Evolutionary conservation across 2,329 filamentous ascomycete genomes (phyloP), one percentile per base, ranked within the genome.

Genomic region (Arthroderma uncinatum): DNA sequence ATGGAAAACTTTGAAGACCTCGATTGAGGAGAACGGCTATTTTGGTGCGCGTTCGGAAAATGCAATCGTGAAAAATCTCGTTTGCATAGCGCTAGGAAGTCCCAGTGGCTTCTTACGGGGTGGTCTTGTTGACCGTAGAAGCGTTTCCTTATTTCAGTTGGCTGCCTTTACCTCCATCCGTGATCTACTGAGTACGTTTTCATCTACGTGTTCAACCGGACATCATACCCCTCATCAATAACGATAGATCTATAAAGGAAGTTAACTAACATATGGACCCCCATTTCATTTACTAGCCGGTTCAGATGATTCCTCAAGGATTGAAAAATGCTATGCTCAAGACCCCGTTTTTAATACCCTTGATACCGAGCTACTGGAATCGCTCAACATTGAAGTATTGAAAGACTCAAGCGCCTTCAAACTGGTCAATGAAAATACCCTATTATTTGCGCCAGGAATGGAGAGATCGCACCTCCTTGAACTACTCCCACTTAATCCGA

Each of bases 401-500:
- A 52, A 70, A 0, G 72, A 78, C 1, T 84, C 85, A 0, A 64
- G 57, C 0, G 83, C 76, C 0, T 83, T 81, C 62, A 66, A 74
- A 0, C 62, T 75, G 4, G 73, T 87, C 8, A 73, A 76, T 14
- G 52, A 65, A 0, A 63, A 70, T 0, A 78, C 80, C 0, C 65
- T 88, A 1, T 72, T 85, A 1, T 87, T 80, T 61, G 83, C 81
- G 1, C 75, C 86, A 0, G 84, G 86, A 54, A 74, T 72, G 0
- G 73, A 76, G 57, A 83, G 58, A 71, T 21, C 73, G 70, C 37
- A 75, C 79, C 40, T 87, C 53, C 71, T 77, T 21, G 66, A 73
- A 4, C 74, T 82, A 0, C 68, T 87, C 1, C 63, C 70, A 1
- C 64, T 68, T 0, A 61, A 68, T 0, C 83, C 84, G 0, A 75